Base-by-base conservation (phyloP, 108 stramenopile genomes). In the Cyclotella cryptica region DNA sequence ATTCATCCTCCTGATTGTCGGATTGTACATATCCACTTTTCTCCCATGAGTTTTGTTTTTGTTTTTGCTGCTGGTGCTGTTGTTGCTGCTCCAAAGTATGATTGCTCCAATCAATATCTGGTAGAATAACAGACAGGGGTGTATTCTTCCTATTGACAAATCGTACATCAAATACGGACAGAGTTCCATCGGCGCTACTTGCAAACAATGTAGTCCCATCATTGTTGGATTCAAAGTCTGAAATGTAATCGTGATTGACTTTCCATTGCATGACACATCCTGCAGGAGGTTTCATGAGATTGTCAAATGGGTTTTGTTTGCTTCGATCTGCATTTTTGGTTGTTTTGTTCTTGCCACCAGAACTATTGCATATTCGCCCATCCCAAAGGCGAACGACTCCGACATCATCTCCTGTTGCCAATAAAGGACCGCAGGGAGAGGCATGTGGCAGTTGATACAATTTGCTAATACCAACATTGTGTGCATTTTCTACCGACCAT, bases 1-100 rank as follows among this genome's bases (percentile, higher is more conserved):
- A 74, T 81, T 99, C 98, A 63, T 98, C 97, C 59, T 98, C 98
- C 73, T 97, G 97, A 70, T 96, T 90, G 64, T 97, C 97, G 0
- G 97, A 97, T 39, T 75, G 51, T 19, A 67, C 52, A 51, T 77
- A 83, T 35, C 82, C 82, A 5, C 24, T 35, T 39, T 40, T 72
- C 35, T 77, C 75, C 82, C 82, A 83, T 54, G 80, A 51, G 81
- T 84, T 52, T 62, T 61, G 19, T 75, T 71, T 64, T 73, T 52
- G 70, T 82, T 43, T 52, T 60, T 69, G 68, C 26, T 73, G 55
- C 39, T 77, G 67, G 49, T n/a, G n/a, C n/a, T n/a, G 11, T 40
- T 78, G 40, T 66, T 44, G 68, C 64, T 42, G 44, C 44, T 44
- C 46, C 24, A 39, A 27, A 27, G 51, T 68, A 17, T 15, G 15